Conservation (phyloP, 2,329 filamentous ascomycete genomes). For the Fusarium anguioides region DNA sequence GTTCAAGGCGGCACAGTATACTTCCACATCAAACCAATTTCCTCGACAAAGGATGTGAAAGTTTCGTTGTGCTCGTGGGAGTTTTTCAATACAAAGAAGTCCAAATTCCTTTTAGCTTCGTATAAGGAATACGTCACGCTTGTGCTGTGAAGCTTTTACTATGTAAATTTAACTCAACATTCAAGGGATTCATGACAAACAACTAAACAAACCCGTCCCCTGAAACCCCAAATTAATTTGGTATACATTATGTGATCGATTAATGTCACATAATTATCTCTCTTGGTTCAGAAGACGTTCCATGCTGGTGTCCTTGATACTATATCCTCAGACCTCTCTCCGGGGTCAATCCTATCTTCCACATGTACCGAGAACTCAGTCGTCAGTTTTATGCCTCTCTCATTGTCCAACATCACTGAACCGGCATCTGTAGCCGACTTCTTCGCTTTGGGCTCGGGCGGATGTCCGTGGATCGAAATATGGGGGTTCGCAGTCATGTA, state of each 20-base stretch:
- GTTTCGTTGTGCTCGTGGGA: too few relatives aligned
- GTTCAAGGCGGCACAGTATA: not conserved
- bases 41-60: not conserved
- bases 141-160: too few relatives aligned
- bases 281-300: slow-evolving; percentile 26
- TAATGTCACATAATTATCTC: not conserved
- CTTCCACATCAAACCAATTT: not conserved
- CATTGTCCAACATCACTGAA: slow-evolving; percentile 31
- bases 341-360: slow-evolving; percentile 27
- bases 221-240: not conserved
- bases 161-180: too few relatives aligned
- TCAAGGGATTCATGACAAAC: too few relatives aligned
- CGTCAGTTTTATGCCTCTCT: slow-evolving; percentile 33
- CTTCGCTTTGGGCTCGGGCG: slow-evolving; percentile 1
- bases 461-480: slow-evolving; percentile 7
- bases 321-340: slow-evolving; percentile 26
- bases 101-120: too few relatives aligned
- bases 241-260: not conserved
- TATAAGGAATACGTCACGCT: too few relatives aligned
- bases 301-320: slow-evolving; percentile 32
- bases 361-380: slow-evolving; percentile 38
- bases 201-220: not conserved
- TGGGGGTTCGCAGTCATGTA: slow-evolving; percentile 25
- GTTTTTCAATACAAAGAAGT: not conserved
- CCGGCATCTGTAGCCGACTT: slow-evolving; percentile 17